A percentile compares a stretch with the other conserved stretches of the same genome.
These are phyloP conservation scores for Neophaeococcomyces mojaviensis DNA, from an alignment of 2,329 filamentous ascomycete genomes.

Conservation along the genomic window DNA sequence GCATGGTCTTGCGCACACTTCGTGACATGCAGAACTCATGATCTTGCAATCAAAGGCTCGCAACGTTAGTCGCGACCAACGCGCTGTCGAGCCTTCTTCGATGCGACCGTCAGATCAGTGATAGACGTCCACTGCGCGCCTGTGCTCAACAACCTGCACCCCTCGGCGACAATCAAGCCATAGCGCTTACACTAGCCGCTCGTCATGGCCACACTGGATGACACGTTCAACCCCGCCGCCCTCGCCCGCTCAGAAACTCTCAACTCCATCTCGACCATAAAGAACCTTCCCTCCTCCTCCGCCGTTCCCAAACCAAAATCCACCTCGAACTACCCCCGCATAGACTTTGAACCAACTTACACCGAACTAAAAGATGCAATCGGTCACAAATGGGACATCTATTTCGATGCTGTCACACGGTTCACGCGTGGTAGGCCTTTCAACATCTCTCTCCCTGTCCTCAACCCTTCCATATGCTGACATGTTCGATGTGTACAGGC, in stretches of 20 bases:
- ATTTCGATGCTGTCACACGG: slow-evolving; percentile 50
- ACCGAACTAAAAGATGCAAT: slow-evolving; percentile 53
- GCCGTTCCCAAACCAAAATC: slow-evolving; percentile 41
- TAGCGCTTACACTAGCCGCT: background rate
- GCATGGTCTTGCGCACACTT: too few relatives aligned
- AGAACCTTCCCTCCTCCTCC: slow-evolving; percentile 11
- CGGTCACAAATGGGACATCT: slow-evolving; percentile 52
- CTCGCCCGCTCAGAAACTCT: slow-evolving; percentile 24
- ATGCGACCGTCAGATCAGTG: too few relatives aligned
- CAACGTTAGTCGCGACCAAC: too few relatives aligned
- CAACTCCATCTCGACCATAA: slow-evolving; percentile 12
- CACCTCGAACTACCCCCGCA: slow-evolving; percentile 48
- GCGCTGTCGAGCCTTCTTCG: too few relatives aligned
- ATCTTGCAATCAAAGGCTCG: too few relatives aligned
- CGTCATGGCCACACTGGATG: slow-evolving; percentile 21
- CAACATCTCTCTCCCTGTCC: background rate
- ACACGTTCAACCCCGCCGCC: slow-evolving; percentile 28
- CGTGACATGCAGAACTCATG: too few relatives aligned
- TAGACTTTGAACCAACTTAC: slow-evolving; percentile 58
- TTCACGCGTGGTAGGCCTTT: slow-evolving; percentile 54
- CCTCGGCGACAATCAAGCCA: too few relatives aligned
- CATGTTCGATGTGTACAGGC: slow-evolving; percentile 32
- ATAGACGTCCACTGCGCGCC: too few relatives aligned
- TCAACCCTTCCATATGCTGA: slow-evolving; percentile 7
- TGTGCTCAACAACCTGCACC: too few relatives aligned